Evolutionary conservation across 495 filamentous ascomycete genomes (phyloP), one percentile per base, ranked within the genome.

Genomic region (Xylaria curta): DNA sequence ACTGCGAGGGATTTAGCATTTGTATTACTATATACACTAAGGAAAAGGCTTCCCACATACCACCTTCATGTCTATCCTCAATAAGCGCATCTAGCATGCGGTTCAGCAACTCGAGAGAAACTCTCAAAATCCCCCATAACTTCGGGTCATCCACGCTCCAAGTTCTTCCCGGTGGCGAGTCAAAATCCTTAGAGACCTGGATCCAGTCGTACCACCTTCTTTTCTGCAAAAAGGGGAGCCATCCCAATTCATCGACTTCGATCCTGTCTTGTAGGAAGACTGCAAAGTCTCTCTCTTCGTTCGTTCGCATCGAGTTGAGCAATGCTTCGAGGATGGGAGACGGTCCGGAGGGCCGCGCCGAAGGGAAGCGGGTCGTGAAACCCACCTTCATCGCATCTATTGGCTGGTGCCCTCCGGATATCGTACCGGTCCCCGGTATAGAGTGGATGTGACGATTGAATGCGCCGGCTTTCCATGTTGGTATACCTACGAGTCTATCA

Each of bases 71-170:
- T 44, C 40, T 54, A 8, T 67, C 64, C n/a, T 42, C 19, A 21
- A 67, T 67, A 21, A 67, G 49, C 44, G 64, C 33, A 19, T 56
- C 1, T 3, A 67, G 31, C 19, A 67, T 54, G 4, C 64, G 47
- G 17, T 67, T 10, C n/a, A 42, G 33, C 21, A 67, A 5, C 49
- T 67, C 64, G 33, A 67, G 28, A 28, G 9, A 26, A 21, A 56
- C 4, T 13, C 49, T 40, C 2, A 67, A 28, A 38, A 17, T 0
- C 9, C 9, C 64, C 64, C 64, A 67, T 36, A 67, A 4, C 19
- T 24, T 40, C 3, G 19, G n/a, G 9, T 67, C 49, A 42, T 67
- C 64, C 1, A 56, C 47, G n/a, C 44, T 67, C 64, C 64, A 67
- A 3, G 31, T 56, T 28, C 1, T 56, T 10, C 7, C n/a, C 1